Base-by-base conservation (phyloP, 768 basidiomycete genomes). In the Termitomyces sp. region DNA sequence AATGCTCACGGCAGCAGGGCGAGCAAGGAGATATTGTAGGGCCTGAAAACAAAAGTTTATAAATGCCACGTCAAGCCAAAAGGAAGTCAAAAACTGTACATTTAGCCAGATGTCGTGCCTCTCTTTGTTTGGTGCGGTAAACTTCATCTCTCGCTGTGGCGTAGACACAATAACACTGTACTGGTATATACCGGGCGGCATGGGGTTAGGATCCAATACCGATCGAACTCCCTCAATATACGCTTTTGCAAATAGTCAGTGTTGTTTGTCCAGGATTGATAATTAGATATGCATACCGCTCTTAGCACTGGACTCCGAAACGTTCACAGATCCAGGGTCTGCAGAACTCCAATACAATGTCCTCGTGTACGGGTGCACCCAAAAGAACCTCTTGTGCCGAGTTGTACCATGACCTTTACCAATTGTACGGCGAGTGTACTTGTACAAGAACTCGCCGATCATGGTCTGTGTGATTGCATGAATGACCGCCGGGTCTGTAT, bases 341-440 rank as follows among this genome's bases (percentile, higher is more conserved):
- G 87, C 85, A 18, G 91, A 88, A 66, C 92, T 93, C 97, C 97
- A 99, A 72, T 98, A 98, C 58, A 99, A 67, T 5, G 94, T 98
- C 77, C 92, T 93, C 41, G 95, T 98, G 70, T 98, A 99, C 20
- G 97, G 97, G 72, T 98, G 96, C n/a, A 99, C 87, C 97, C 97
- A 99, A 81, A 98, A 97, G 85, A 94, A 99, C 37, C 97, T 81
- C 70, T 85, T 87, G 73, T 99, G 97, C 52, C 95, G 78, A 69
- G 84, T 87, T 70, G 93, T 89, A 22, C 92, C 92, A 69, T 94
- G 83, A 13, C 93, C 94, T 72, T 91, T 95, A 24, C 94, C 93
- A 66, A 98, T 84, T 18, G 90, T 75, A 57, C 85, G 82, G 52
- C 96, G 81, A 9, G 96, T 98, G 73, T 99, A 98, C 78, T 98